A percentile compares a stretch with the other conserved stretches of the same genome.
phyloP scores from a whole-genome alignment of 805 yeast species.

The Lipomyces yamanashiensis region DNA sequence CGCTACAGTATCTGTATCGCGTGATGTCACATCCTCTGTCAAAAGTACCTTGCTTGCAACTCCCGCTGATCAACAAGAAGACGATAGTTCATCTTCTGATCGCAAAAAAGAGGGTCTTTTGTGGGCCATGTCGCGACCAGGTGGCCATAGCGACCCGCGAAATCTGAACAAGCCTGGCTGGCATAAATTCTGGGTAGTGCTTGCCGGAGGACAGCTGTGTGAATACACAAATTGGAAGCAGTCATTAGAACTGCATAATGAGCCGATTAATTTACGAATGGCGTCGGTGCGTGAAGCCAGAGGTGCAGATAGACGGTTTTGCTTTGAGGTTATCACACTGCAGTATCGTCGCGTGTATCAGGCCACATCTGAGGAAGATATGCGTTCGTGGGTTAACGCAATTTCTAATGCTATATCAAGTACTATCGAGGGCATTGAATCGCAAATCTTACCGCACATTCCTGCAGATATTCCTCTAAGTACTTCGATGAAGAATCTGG shows the following conservation, averaged over 20 bases:
- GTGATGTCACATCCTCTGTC: not conserved
- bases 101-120: conserved; percentile 49
- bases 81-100: conserved; percentile 9
- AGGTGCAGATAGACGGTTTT: conserved; percentile 52
- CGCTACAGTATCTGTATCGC: not conserved
- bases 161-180: conserved; percentile 54
- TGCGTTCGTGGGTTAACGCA: conserved; percentile 68
- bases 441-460: conserved; percentile 7
- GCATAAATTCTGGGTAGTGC: conserved; percentile 88
- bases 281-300: conserved; percentile 60
- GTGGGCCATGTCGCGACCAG: conserved; percentile 52
- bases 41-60: not conserved
- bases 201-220: conserved; percentile 66
- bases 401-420: conserved; percentile 58
- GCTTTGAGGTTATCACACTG: conserved; percentile 79
- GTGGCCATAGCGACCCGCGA: conserved; percentile 43
- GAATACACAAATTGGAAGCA: conserved; percentile 84
- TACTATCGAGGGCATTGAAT: conserved; percentile 49
- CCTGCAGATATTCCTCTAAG: not conserved
- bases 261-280: conserved; percentile 72
- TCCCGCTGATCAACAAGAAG: not conserved
- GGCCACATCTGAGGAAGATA: conserved; percentile 69
- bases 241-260: conserved; percentile 62
- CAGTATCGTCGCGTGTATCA: conserved; percentile 74
- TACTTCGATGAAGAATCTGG: not conserved